These are phyloP conservation scores for Arctium lappa DNA, from an alignment of 129 eudicot genomes.

Conservation along the genomic window DNA sequence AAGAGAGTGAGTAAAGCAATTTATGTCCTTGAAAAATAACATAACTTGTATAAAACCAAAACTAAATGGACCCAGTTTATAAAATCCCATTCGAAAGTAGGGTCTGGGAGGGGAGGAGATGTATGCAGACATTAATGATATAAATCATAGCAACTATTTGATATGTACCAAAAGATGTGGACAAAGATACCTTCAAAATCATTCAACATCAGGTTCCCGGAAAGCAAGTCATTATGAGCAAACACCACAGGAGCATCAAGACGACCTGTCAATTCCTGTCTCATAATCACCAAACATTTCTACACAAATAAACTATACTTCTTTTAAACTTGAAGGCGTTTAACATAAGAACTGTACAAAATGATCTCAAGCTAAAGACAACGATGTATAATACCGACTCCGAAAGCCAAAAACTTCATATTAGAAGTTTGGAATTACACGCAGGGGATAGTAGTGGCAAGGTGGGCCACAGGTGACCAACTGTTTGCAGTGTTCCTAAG, in stretches of 20 bases:
- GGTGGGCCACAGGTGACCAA: too few relatives aligned
- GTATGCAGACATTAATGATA: neutral
- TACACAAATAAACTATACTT: constrained; percentile 20
- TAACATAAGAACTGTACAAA: constrained; percentile 3
- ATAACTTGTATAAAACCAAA: too few relatives aligned
- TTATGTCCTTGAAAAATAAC: neutral
- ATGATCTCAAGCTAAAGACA: constrained; percentile 10
- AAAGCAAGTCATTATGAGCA: constrained; percentile 89
- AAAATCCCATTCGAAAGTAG: too few relatives aligned
- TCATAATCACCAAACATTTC: constrained; percentile 37
- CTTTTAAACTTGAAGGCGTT: constrained; percentile 11
- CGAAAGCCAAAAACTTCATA: neutral
- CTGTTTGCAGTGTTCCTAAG: too few relatives aligned
- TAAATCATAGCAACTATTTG: neutral
- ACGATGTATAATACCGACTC: neutral
- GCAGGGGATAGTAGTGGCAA: too few relatives aligned
- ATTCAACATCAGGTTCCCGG: constrained; percentile 84
- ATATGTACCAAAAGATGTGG: neutral
- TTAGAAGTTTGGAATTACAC: too few relatives aligned
- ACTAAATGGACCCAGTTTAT: too few relatives aligned
- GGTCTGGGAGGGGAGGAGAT: neutral
- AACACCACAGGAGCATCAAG: constrained; percentile 83
- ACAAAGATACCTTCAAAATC: constrained; percentile 63
- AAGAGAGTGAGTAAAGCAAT: neutral
- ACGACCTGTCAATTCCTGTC: constrained; percentile 78